Conservation (phyloP, 75 land plant genomes). For the Selaginella tamariscina region DNA sequence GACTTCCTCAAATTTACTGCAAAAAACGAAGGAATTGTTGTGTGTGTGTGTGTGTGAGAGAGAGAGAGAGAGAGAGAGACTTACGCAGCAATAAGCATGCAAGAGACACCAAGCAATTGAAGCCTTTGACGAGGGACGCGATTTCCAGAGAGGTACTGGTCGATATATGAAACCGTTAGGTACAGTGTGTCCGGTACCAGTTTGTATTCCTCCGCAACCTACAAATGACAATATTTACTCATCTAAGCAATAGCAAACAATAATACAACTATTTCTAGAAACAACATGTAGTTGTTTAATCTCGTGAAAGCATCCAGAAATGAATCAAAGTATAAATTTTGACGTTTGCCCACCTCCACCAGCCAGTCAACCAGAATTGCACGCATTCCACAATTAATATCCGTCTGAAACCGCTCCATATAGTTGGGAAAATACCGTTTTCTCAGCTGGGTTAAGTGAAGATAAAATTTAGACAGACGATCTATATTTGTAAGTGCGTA, state of each 20-base stretch:
- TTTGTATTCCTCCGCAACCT: slow-evolving; percentile 9
- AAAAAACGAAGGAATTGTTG: neutral
- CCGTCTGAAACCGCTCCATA: neutral
- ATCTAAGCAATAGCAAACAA: neutral
- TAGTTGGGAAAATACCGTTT: neutral
- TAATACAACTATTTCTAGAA: no score
- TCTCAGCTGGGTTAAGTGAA: neutral
- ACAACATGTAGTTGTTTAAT: no score
- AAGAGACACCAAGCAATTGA: slow-evolving; percentile 1
- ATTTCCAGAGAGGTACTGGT: neutral
- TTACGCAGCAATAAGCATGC: slow-evolving; percentile 11
- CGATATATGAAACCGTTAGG: slow-evolving; percentile 2
- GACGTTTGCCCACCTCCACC: slow-evolving; percentile 1
- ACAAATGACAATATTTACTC: neutral
- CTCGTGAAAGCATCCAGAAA: no score
- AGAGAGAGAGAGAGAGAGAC: neutral
- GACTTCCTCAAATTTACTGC: slow-evolving; percentile 7
- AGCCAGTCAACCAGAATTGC: slow-evolving; percentile 9
- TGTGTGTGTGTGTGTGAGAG: no score
- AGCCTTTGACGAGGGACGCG: neutral
- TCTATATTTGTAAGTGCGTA: no score
- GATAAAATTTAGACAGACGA: neutral
- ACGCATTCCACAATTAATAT: neutral
- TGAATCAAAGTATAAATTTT: no score
- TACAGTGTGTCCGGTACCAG: slow-evolving; percentile 4